Evolutionary conservation across 768 basidiomycete genomes (phyloP), one percentile per base, ranked within the genome.

Genomic region (Coprinellus aureogranulatus): DNA sequence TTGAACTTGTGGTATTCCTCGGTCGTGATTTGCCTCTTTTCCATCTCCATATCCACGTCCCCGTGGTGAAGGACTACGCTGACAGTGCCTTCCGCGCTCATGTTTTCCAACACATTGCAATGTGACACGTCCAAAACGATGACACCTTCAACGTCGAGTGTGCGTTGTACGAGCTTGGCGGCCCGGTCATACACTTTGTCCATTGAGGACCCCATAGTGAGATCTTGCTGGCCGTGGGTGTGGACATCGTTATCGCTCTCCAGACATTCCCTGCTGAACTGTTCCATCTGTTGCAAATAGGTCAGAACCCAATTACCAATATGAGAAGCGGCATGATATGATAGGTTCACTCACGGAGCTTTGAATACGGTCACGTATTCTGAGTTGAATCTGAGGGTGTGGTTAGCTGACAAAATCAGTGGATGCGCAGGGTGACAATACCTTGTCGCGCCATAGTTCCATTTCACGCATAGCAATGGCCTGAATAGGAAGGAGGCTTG

Each of bases 381-480:
- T 82, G 16, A 96, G 76, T 73, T 95, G 94, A 52, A 95, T 93
- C 90, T 90, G 30, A 52, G 26, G 20, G 28, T 56, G 16, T 30
- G 27, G 45, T 49, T 39, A 53, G 22, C 26, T 39, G 18, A 14
- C 22, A 39, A 37, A 51, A 23, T 34, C 34, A 12, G 14, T 44
- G 46, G 25, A 28, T 26, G 16, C 2, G 34, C 31, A 51, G 18
- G 46, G 18, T 34, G 30, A 58, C 28, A 1, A 22, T 55, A 90
- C 90, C 79, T 97, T 96, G 70, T 97, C 94, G 58, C 88, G 78
- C 94, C 94, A 97, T 2, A 97, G 76, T 68, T 97, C 95, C 86
- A 98, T 86, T 70, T 98, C 95, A 34, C 95, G 84, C 88, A 97
- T 92, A 18, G 88, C 88, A 55, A 98, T 87, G 2, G 91, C 92